Percentiles rank a stretch among this genome's conserved stretches.
Conservation (phyloP, 2,329 filamentous ascomycete species). For the Microcyclospora tardicrescens region DNA sequence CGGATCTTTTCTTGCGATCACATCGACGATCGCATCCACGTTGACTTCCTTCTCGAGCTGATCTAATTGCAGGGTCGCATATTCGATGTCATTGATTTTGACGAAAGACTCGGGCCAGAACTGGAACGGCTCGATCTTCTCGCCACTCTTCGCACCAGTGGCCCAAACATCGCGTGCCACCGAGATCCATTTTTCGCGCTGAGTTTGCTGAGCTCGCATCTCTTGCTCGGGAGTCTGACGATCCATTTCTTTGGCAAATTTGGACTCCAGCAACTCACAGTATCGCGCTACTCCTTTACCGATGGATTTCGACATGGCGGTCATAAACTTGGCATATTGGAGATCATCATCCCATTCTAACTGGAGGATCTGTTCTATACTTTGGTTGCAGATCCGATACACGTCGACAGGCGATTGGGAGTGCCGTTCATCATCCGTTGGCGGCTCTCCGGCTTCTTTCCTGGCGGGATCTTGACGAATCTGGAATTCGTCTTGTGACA, state of each 20-base stretch:
- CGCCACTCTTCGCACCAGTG: constrained; percentile 46
- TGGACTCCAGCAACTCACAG: constrained; percentile 76
- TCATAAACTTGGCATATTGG: constrained; percentile 96
- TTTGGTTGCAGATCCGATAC: constrained; percentile 87
- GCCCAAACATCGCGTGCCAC: constrained; percentile 89
- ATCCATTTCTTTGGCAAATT: constrained; percentile 87
- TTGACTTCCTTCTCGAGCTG: constrained; percentile 81
- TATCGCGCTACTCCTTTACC: constrained; percentile 73
- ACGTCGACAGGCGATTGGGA: constrained; percentile 89
- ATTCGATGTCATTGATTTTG: constrained; percentile 96
- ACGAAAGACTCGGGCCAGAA: constrained; percentile 94
- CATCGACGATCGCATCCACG: constrained; percentile 75
- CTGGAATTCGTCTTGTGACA: constrained; percentile 79
- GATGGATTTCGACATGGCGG: constrained; percentile 72
- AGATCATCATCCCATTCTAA: constrained; percentile 88
- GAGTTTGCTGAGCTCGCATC: constrained; percentile 60
- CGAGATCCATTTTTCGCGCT: constrained; percentile 86
- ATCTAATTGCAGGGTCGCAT: constrained; percentile 82
- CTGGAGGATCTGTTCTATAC: constrained; percentile 71
- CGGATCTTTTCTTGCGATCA: constrained; percentile 62
- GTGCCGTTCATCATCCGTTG: constrained; percentile 71
- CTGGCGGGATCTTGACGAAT: constrained; percentile 54
- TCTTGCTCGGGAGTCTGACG: constrained; percentile 77
- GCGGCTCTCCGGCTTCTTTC: constrained; percentile 34
- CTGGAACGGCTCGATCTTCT: constrained; percentile 91